Evolutionary conservation across 768 basidiomycete genomes (phyloP).

Genomic region (Lactifluus hygrophoroides): DNA sequence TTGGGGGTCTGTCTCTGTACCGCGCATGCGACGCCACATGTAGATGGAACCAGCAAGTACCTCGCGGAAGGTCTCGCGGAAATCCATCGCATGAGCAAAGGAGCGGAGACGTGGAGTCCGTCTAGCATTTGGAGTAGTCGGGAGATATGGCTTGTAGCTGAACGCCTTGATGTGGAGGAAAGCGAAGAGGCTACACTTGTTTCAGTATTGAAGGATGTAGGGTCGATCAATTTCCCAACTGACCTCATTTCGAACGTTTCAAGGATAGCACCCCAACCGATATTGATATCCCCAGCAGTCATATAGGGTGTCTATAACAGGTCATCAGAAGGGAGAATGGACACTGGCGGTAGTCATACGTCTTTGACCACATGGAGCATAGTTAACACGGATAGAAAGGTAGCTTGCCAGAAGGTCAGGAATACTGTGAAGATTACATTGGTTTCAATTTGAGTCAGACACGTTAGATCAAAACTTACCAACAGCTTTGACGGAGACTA

Average conservation of each 20-base stretch:
- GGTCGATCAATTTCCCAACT: conserved; percentile 25
- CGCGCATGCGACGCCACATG: conserved; percentile 43
- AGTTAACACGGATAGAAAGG: conserved; percentile 46
- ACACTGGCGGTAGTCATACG: conserved; percentile 30
- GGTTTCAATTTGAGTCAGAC: background rate
- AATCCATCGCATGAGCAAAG: conserved; percentile 57
- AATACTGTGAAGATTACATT: conserved; percentile 37
- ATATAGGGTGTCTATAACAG: conserved; percentile 48
- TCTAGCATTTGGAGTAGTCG: conserved; percentile 25
- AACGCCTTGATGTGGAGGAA: conserved; percentile 68
- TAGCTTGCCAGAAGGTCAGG: conserved; percentile 72
- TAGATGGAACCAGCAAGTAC: conserved; percentile 51
- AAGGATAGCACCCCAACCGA: conserved; percentile 57
- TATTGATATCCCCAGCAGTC: conserved; percentile 67
- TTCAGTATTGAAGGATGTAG: background rate
- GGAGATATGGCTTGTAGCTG: conserved; percentile 53
- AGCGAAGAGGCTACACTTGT: conserved; percentile 46
- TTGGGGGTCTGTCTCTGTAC: conserved; percentile 45
- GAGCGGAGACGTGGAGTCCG: conserved; percentile 49
- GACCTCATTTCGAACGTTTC: conserved; percentile 75
- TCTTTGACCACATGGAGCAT: conserved; percentile 55
- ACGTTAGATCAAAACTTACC: conserved; percentile 32
- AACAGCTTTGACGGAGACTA: conserved; percentile 67
- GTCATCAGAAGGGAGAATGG: conserved; percentile 6
- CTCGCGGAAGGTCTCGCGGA: conserved; percentile 59